Percentiles rank a stretch among this genome's conserved stretches.
These are phyloP conservation scores for Lignosus rhinocerotis DNA, from an alignment of 1,284 basidiomycete genomes.

Conservation along the genomic window DNA sequence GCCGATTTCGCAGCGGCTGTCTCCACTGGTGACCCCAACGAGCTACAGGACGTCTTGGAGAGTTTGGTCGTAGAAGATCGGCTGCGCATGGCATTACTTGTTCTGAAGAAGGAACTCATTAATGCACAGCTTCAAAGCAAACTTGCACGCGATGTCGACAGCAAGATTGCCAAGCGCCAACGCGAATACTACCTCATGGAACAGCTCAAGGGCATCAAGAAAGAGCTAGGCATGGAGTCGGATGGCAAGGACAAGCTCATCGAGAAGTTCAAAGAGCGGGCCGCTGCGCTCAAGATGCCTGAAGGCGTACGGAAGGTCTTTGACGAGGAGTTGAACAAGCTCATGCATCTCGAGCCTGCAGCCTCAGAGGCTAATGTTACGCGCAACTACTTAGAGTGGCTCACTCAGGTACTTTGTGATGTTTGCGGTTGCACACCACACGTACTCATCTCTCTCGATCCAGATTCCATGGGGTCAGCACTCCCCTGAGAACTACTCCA, in stretches of 20 bases:
- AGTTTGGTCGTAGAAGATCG: slow-evolving; percentile 87
- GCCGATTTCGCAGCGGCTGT: slow-evolving; percentile 98
- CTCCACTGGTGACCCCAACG: slow-evolving; percentile 86
- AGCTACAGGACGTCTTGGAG: slow-evolving; percentile 94
- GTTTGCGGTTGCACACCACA: not conserved
- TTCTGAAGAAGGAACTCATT: slow-evolving; percentile 98
- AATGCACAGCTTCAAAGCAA: slow-evolving; percentile 96
- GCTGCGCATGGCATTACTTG: slow-evolving; percentile 86
- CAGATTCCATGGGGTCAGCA: slow-evolving; percentile 96
- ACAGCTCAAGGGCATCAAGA: slow-evolving; percentile 98
- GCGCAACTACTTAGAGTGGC: slow-evolving; percentile 94
- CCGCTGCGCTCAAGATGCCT: slow-evolving; percentile 88
- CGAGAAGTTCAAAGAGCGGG: slow-evolving; percentile 94
- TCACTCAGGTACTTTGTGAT: slow-evolving; percentile 69
- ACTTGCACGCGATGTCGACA: slow-evolving; percentile 92
- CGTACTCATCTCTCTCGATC: not conserved
- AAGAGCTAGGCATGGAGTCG: slow-evolving; percentile 95
- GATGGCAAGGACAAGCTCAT: slow-evolving; percentile 98
- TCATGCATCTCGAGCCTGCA: slow-evolving; percentile 88
- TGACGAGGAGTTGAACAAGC: slow-evolving; percentile 94
- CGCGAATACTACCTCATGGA: slow-evolving; percentile 99
- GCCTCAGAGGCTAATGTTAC: slow-evolving; percentile 97
- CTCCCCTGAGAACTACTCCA: slow-evolving; percentile 92
- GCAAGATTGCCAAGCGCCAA: slow-evolving; percentile 96
- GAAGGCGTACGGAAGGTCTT: slow-evolving; percentile 92